Evolutionary conservation across 495 filamentous ascomycete species (phyloP).

Genomic region (Annulohypoxylon bovei): DNA sequence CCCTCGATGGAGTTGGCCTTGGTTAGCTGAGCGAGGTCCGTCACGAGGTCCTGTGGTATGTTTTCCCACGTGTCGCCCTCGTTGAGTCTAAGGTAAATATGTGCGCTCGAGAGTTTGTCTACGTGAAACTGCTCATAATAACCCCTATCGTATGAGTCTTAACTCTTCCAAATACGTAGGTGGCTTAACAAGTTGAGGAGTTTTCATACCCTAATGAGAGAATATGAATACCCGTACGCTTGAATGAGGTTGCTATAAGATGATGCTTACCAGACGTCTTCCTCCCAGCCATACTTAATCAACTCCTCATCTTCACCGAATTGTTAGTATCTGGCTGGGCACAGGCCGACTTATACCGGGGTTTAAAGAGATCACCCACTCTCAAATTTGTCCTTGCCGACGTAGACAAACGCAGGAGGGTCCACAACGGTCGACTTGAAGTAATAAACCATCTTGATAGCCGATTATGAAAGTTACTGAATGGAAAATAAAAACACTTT

Average conservation of each 20-base stretch:
- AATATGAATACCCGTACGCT: slow-evolving; percentile 15
- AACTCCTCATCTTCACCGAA: slow-evolving; percentile 84
- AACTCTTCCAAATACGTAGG: background rate
- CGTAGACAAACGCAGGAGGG: slow-evolving; percentile 87
- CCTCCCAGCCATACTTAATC: slow-evolving; percentile 90
- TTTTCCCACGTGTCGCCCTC: slow-evolving; percentile 87
- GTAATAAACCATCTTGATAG: slow-evolving; percentile 91
- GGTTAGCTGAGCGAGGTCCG: slow-evolving; percentile 91
- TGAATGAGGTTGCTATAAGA: background rate
- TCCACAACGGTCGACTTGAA: slow-evolving; percentile 81
- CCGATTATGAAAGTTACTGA: background rate
- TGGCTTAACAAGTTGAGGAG: slow-evolving; percentile 4
- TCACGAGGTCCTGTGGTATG: slow-evolving; percentile 77
- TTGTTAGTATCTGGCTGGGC: slow-evolving; percentile 39
- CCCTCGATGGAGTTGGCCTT: slow-evolving; percentile 99
- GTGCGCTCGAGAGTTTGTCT: slow-evolving; percentile 95
- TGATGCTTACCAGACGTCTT: slow-evolving; percentile 85
- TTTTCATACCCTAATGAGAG: slow-evolving; percentile 43
- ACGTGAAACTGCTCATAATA: slow-evolving; percentile 79
- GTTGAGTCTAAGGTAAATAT: slow-evolving; percentile 88
- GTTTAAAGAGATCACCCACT: slow-evolving; percentile 66
- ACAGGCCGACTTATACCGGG: slow-evolving; percentile 24
- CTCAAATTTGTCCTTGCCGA: slow-evolving; percentile 99
- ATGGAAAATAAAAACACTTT: background rate
- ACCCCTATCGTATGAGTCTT: slow-evolving; percentile 32